These are phyloP conservation scores for Neurospora sp. DNA, from an alignment of 495 filamentous ascomycete genomes.

Conservation along the genomic window DNA sequence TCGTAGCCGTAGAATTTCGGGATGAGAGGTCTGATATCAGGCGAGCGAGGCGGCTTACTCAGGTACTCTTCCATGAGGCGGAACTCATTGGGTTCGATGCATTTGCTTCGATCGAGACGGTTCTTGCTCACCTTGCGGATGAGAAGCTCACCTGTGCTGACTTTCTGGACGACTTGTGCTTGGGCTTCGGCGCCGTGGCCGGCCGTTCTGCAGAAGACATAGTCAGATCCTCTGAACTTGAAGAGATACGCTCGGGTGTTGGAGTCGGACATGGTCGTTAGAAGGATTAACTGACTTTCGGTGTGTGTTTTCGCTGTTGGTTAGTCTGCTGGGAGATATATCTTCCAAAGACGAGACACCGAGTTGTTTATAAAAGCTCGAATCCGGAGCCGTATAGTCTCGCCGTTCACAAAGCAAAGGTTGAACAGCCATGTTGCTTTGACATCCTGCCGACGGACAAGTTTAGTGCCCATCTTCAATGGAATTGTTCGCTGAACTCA, in stretches of 20 bases:
- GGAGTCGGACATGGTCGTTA: neutral
- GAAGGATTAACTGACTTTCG: neutral
- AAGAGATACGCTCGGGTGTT: neutral
- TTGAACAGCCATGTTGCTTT: neutral
- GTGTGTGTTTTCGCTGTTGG: neutral
- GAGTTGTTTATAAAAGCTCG: neutral
- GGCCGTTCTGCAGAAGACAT: neutral
- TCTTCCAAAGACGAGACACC: neutral
- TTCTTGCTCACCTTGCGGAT: slow-evolving; percentile 2
- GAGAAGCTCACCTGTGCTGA: neutral
- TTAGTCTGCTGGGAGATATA: neutral
- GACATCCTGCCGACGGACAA: neutral
- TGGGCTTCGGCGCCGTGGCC: neutral
- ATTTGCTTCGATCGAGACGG: neutral
- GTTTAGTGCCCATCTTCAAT: neutral
- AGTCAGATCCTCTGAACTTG: neutral
- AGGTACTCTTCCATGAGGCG: neutral
- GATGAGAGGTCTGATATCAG: neutral
- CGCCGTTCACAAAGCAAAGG: neutral
- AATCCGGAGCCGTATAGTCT: neutral
- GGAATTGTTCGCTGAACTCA: neutral
- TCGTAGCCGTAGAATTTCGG: neutral
- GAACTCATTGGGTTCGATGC: neutral
- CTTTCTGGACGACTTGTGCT: neutral
- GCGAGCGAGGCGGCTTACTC: neutral